Evolutionary conservation across 2,329 filamentous ascomycete species (phyloP).

Genomic region (Beauveria medogensis): DNA sequence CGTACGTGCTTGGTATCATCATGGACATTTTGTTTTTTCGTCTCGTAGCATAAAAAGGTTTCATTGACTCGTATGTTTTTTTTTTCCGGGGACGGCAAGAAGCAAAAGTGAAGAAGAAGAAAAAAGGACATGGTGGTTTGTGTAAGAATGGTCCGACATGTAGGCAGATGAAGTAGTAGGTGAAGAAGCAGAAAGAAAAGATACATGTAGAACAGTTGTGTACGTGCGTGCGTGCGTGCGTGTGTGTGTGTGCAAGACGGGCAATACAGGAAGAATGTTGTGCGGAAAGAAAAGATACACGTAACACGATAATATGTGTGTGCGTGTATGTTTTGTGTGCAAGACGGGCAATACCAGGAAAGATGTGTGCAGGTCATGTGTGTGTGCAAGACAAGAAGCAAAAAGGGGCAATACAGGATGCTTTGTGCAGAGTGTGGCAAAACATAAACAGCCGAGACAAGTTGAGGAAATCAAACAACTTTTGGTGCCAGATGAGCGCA

Average conservation of each 20-base stretch:
- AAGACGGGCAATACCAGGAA: too few relatives aligned
- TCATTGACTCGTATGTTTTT: not conserved
- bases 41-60: not conserved
- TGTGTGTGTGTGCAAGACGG: too few relatives aligned
- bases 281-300: not conserved
- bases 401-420: not conserved
- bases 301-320: too few relatives aligned
- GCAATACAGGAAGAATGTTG: not conserved
- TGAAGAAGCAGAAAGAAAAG: not conserved
- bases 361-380: too few relatives aligned
- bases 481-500: not conserved
- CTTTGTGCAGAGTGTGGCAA: not conserved
- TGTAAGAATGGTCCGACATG: slow-evolving; percentile 7
- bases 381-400: too few relatives aligned
- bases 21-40: not conserved
- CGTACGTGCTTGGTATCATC: not conserved
- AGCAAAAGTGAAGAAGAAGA: not conserved
- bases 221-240: too few relatives aligned
- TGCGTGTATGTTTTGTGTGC: too few relatives aligned
- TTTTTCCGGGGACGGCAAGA: too few relatives aligned
- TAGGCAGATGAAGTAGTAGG: not conserved
- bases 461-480: not conserved
- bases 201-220: too few relatives aligned
- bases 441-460: not conserved
- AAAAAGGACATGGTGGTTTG: not conserved